A percentile compares a stretch with the other conserved stretches of the same genome.
phyloP scores from a whole-genome alignment of 768 basidiomycete species.

The Panaeolus papilionaceus region DNA sequence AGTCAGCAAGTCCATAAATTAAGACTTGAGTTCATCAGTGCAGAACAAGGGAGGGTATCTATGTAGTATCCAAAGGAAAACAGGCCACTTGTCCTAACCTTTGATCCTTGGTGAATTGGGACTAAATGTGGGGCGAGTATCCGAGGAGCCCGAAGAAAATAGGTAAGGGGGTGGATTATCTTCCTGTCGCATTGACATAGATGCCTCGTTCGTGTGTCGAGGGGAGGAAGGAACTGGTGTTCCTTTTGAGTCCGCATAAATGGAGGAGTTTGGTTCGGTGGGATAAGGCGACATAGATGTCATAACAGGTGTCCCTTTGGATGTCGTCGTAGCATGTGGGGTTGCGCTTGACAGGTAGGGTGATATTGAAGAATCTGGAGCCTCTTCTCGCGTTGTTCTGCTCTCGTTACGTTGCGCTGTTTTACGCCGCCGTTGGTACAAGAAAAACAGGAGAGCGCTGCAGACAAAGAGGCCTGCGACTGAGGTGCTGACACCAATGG shows the following conservation, averaged over 20 bases:
- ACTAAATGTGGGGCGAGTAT: background rate
- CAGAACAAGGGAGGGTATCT: no score
- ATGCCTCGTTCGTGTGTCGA: background rate
- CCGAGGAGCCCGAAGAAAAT: background rate
- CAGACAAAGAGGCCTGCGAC: background rate
- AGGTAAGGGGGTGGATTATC: background rate
- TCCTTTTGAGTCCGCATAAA: background rate
- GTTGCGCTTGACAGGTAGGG: background rate
- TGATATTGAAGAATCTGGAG: background rate
- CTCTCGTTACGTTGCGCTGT: background rate
- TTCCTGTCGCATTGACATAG: background rate
- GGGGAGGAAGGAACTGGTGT: background rate
- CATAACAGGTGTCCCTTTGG: background rate
- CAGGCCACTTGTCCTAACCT: no score
- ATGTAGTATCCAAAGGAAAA: no score
- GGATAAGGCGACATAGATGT: background rate
- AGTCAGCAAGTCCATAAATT: no score
- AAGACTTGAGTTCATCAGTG: no score
- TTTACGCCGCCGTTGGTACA: background rate
- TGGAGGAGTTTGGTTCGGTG: background rate
- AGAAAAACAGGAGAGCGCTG: background rate
- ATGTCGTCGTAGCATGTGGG: background rate
- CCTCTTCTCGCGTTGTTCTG: background rate
- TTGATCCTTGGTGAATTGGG: background rate
- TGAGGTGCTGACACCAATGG: slow-evolving; percentile 4